Evolutionary conservation across 1,284 basidiomycete genomes (phyloP), one percentile per base, ranked within the genome.

Genomic region (Ustilago cynodontis): DNA sequence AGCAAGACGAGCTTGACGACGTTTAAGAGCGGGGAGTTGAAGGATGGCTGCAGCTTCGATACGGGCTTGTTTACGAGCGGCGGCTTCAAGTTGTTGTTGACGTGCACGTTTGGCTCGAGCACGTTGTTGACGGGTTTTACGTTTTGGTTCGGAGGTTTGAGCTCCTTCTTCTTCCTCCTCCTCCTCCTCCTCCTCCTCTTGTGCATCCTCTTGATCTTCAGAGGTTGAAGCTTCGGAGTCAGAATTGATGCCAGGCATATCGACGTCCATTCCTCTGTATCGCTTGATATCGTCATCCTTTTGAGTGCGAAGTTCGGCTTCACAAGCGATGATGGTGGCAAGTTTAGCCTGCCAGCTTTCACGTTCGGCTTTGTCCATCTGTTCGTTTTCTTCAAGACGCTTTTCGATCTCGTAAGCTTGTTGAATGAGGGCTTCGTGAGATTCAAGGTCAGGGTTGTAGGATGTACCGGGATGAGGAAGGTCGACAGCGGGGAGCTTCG

Each of bases 381-480:
- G 88, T 11, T 89, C 89, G 37, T 90, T 87, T 77, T 89, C 89
- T 66, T 90, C 90, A 13, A 89, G 88, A 50, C 90, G 88, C 37
- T 88, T 88, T 24, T 91, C 95, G 31, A 89, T 87, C 65, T 91
- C 89, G 70, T 91, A 89, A 0, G 94, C 95, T 54, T 89, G 84
- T 14, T 90, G 87, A 18, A 99, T 86, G 2, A 98, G 90, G 51
- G 90, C 90, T 65, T 91, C 90, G 85, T 98, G 94, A 0, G 92
- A 90, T 10, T 90, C 89, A 16, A 90, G 90, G 0, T 91, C 90
- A 0, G 96, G 96, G 86, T 98, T 98, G 87, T 99, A 98, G n/a
- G 94, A 95, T 7, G 92, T 90, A 20, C 96, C 96, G 29, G 91
- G 91, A 76, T 94, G 93, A 0, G 96, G 96, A 7, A 90, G 86